Evolutionary conservation across 2,329 filamentous ascomycete genomes (phyloP).

Genomic region (Phyllosticta citriasiana): DNA sequence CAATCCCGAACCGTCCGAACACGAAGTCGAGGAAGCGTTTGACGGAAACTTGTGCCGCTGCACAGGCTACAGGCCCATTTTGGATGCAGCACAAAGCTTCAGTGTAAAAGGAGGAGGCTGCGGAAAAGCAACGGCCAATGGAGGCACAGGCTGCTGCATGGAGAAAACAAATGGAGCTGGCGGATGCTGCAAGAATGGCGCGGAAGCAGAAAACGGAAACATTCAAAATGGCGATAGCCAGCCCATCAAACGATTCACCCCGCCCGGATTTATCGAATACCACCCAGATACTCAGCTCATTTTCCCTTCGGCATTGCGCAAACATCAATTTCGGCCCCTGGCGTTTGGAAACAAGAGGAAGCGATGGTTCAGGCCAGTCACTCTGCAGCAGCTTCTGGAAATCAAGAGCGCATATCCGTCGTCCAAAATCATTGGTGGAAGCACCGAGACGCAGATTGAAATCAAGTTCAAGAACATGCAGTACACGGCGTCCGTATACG

Average conservation of each 20-base stretch:
- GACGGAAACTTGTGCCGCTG: conserved; percentile 94
- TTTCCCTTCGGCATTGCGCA: conserved; percentile 77
- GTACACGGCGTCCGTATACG: conserved; percentile 81
- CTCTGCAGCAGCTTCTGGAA: conserved; percentile 74
- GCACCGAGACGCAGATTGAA: conserved; percentile 95
- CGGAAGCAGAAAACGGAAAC: conserved; percentile 27
- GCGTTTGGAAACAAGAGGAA: conserved; percentile 92
- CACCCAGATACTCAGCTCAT: conserved; percentile 90
- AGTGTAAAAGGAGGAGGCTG: conserved; percentile 46
- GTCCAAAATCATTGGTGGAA: conserved; percentile 91
- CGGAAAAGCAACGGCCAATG: conserved; percentile 46
- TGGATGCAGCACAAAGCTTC: conserved; percentile 90
- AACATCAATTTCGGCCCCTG: conserved; percentile 70
- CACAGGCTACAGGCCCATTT: conserved; percentile 87
- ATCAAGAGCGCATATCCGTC: conserved; percentile 80
- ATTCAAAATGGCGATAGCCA: conserved; percentile 19
- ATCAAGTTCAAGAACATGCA: conserved; percentile 94
- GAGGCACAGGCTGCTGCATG: conserved; percentile 64
- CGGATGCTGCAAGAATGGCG: conserved; percentile 32
- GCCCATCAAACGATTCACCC: conserved; percentile 57
- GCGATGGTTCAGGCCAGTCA: conserved; percentile 85
- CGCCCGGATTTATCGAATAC: conserved; percentile 89
- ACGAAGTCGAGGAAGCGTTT: conserved; percentile 90
- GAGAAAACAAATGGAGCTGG: conserved; percentile 36
- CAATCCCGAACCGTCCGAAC: conserved; percentile 62